Evolutionary conservation across 495 filamentous ascomycete species (phyloP).

Genomic region (Letharia lupina): DNA sequence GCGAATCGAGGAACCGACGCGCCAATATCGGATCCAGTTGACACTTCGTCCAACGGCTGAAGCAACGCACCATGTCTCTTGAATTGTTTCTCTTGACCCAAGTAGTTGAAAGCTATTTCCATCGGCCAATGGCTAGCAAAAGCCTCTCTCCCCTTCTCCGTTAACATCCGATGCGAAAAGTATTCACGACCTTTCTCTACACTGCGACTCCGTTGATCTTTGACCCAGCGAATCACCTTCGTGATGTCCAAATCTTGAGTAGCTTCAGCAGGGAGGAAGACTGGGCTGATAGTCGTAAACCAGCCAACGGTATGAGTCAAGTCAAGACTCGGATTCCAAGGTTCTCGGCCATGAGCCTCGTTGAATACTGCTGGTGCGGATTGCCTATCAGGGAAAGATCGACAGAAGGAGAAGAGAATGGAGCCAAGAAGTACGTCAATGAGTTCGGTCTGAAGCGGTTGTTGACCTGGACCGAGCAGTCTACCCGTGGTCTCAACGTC

Average conservation of each 20-base stretch:
- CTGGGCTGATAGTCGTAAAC: constrained; percentile 52
- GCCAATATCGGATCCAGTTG: constrained; percentile 49
- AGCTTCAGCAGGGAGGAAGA: constrained; percentile 34
- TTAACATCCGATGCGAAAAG: constrained; percentile 43
- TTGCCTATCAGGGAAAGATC: constrained; percentile 42
- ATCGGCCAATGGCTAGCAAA: constrained; percentile 49
- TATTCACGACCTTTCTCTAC: constrained; percentile 43
- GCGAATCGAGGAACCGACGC: constrained; percentile 50
- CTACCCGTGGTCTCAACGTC: constrained; percentile 35
- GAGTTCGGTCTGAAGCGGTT: constrained; percentile 42
- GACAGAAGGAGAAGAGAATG: constrained; percentile 43
- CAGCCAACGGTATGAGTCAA: constrained; percentile 53
- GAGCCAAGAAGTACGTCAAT: constrained; percentile 47
- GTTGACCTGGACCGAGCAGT: constrained; percentile 39
- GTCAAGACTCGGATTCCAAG: constrained; percentile 44
- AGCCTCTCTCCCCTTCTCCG: constrained; percentile 35
- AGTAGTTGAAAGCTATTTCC: constrained; percentile 65
- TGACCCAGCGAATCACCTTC: constrained; percentile 39
- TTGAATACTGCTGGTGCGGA: constrained; percentile 45
- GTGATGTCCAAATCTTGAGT: constrained; percentile 30
- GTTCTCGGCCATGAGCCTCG: constrained; percentile 52
- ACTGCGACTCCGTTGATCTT: constrained; percentile 39
- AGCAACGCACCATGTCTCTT: constrained; percentile 54
- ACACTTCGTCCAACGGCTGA: constrained; percentile 41
- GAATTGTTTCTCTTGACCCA: constrained; percentile 56